These are phyloP conservation scores for Aspergillus amoenus DNA, from an alignment of 2,329 filamentous ascomycete genomes.

Conservation along the genomic window DNA sequence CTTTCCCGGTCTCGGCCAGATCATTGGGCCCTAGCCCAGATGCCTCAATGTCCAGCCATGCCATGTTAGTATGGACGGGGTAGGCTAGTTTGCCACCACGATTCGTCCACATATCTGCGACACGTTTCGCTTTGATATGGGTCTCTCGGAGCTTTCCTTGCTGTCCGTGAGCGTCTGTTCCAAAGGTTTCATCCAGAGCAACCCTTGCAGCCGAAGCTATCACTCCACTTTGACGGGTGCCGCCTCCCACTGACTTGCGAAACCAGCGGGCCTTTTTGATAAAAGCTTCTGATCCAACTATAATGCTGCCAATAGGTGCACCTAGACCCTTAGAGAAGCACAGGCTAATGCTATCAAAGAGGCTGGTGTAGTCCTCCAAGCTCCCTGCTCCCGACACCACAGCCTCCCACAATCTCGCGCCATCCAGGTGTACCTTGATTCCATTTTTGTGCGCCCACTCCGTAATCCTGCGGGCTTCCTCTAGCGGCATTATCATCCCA, in stretches of 20 bases:
- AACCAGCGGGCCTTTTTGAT: constrained; percentile 72
- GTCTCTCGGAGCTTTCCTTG: constrained; percentile 61
- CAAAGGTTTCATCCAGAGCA: constrained; percentile 77
- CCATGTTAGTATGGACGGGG: constrained; percentile 87
- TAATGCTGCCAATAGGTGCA: constrained; percentile 74
- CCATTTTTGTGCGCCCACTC: constrained; percentile 65
- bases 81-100: constrained; percentile 67
- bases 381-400: constrained; percentile 68
- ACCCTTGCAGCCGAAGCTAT: constrained; percentile 73
- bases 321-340: constrained; percentile 83
- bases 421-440: constrained; percentile 74
- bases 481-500: constrained; percentile 74
- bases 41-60: constrained; percentile 73
- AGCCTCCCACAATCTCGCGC: constrained; percentile 79
- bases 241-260: constrained; percentile 78
- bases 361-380: constrained; percentile 64
- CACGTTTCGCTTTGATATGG: constrained; percentile 62
- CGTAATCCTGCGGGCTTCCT: constrained; percentile 68
- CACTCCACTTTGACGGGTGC: constrained; percentile 73
- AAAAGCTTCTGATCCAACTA: constrained; percentile 60
- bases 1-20: constrained; percentile 55
- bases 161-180: constrained; percentile 55
- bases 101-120: constrained; percentile 66
- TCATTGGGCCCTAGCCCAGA: constrained; percentile 55
- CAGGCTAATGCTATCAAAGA: constrained; percentile 72